phyloP scores from a whole-genome alignment of 495 filamentous ascomycete species.

The Penicillium manginii region DNA sequence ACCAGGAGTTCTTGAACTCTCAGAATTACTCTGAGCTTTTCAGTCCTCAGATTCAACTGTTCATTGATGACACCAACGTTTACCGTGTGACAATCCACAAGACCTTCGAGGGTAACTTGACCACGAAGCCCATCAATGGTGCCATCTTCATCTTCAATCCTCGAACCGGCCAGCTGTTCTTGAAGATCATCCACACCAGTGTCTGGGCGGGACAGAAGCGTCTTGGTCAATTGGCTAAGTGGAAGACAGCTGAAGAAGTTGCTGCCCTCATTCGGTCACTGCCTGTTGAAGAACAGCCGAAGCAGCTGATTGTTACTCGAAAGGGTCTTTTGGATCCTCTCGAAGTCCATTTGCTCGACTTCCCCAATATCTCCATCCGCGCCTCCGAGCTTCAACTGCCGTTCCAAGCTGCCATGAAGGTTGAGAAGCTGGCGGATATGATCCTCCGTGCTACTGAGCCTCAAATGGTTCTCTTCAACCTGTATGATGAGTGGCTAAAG shows the following conservation, averaged over 20 bases:
- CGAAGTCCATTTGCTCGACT: conserved; percentile 96
- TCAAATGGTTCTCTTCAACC: conserved; percentile 99
- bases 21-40: conserved; percentile 99
- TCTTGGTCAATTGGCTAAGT: conserved; percentile 97
- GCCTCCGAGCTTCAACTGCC: conserved; percentile 97
- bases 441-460: conserved; percentile 97
- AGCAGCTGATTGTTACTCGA: conserved; percentile 97
- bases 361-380: conserved; percentile 98
- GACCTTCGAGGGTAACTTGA: conserved; percentile 99
- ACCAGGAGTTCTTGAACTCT: conserved; percentile 98
- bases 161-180: conserved; percentile 93
- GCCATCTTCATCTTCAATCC: conserved; percentile 99
- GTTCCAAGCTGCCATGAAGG: conserved; percentile 99
- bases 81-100: conserved; percentile 99
- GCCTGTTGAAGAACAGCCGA: conserved; percentile 97
- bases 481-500: conserved; percentile 99
- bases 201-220: conserved; percentile 99
- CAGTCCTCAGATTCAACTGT: conserved; percentile 98
- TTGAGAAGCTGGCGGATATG: conserved; percentile 99
- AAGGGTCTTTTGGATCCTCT: conserved; percentile 98
- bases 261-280: conserved; percentile 95
- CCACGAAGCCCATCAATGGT: conserved; percentile 99
- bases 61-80: conserved; percentile 99
- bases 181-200: conserved; percentile 99
- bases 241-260: conserved; percentile 99